Evolutionary conservation across 208 protist species (phyloP).

Genomic region (Trypanosoma scelopori): DNA sequence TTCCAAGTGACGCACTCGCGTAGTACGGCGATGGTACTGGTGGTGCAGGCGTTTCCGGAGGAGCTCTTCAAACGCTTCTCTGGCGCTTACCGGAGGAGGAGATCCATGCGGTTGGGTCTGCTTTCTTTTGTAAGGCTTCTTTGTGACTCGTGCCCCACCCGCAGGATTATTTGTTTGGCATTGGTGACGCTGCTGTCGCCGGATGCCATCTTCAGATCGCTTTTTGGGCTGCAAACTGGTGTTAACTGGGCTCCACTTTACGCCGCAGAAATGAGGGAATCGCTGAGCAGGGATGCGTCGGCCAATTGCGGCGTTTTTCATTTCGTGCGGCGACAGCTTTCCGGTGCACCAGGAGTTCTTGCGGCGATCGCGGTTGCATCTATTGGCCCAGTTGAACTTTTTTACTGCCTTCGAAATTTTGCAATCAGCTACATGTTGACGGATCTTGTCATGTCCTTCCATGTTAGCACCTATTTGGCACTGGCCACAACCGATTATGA

Average conservation of each 20-base stretch:
- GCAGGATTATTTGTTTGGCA: conserved; percentile 7
- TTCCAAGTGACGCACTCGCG: neutral
- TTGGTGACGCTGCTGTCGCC: conserved; percentile 19
- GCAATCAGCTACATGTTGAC: conserved; percentile 8
- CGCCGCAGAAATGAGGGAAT: conserved; percentile 16
- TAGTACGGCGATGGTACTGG: neutral
- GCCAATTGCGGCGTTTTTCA: neutral
- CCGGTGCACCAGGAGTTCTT: conserved; percentile 9
- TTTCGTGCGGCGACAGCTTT: conserved; percentile 17
- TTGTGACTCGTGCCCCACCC: conserved; percentile 18
- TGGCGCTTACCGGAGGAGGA: conserved; percentile 3
- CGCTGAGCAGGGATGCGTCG: neutral
- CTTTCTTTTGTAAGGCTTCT: conserved; percentile 24
- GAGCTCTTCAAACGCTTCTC: conserved; percentile 9
- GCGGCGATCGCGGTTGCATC: conserved; percentile 20
- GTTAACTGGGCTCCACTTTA: conserved; percentile 27
- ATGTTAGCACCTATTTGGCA: conserved; percentile 36
- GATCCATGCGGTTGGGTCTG: conserved; percentile 9
- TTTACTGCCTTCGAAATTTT: conserved; percentile 21
- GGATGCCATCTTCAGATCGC: conserved; percentile 6
- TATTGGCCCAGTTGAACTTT: conserved; percentile 11
- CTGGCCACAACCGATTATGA: conserved; percentile 50
- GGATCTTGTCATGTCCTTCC: conserved; percentile 26
- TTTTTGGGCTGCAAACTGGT: conserved; percentile 9
- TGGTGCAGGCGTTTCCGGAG: conserved; percentile 26